Base-by-base conservation (phyloP, 441 rosid species). In the Biscutella laevigata region DNA sequence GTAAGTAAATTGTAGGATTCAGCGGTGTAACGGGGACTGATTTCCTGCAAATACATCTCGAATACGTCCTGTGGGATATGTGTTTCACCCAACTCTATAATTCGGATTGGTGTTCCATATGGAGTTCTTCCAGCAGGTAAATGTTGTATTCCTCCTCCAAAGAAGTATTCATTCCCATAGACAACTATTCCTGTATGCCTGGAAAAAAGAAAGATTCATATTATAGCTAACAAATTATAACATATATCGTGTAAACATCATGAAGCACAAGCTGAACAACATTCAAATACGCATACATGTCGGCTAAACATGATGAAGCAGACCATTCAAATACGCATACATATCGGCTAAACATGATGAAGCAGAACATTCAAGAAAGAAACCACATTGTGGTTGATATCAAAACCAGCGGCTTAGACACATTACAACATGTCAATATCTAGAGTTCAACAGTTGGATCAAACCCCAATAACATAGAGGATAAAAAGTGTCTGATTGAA, bases 161-260 rank as follows among this genome's bases (percentile, higher is more conserved):
- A 86, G 53, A 53, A 91, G 62, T 83, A 91, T 57, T 91, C 98
- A 5, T 57, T 75, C 19, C 89, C 96, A 42, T 85, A 88, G 16
- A 86, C 89, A 33, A 82, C 87, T 11, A 91, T 53, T 13, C 96
- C 96, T 2, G 98, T 88, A 70, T 91, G 98, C 98, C 98, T 91
- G 58, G 4, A 1, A 30, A 44, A 41, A 4, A 5, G 7, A 30
- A 1, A 21, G n/a, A n/a, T n/a, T n/a, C n/a, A n/a, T n/a, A n/a
- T n/a, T 44, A 51, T 0, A 11, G 14, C n/a, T n/a, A n/a, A n/a
- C n/a, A n/a, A n/a, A n/a, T n/a, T n/a, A n/a, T n/a, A n/a, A n/a
- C n/a, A n/a, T n/a, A n/a, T n/a, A n/a, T n/a, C n/a, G n/a, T n/a
- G n/a, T n/a, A n/a, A n/a, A n/a, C n/a, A n/a, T n/a, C n/a, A n/a